Percentiles rank a stretch among this genome's conserved stretches.
These are phyloP conservation scores for Fraxinus xanthoxyloides DNA, from an alignment of 305 asterid genomes.

Conservation along the genomic window DNA sequence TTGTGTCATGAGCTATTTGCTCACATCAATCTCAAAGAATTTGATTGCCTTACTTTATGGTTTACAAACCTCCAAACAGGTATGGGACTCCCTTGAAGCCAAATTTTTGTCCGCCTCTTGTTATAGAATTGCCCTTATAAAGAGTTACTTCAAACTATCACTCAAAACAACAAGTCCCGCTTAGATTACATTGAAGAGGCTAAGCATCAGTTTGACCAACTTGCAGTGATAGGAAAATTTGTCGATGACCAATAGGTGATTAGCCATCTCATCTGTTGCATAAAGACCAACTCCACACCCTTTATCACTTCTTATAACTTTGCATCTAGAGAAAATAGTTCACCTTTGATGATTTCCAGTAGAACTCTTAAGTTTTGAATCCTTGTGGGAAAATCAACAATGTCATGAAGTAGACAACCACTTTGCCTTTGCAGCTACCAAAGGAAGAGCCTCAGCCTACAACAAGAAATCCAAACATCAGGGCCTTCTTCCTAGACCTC, in stretches of 20 bases:
- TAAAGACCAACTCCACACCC: background rate
- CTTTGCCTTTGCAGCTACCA: background rate
- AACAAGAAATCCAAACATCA: background rate
- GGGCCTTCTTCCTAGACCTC: background rate
- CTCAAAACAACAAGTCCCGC: background rate
- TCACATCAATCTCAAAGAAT: background rate
- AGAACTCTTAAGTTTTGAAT: background rate
- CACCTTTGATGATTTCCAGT: background rate
- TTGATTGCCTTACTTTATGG: background rate
- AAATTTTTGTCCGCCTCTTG: background rate
- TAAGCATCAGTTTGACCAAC: background rate
- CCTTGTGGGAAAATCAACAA: background rate
- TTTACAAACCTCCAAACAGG: background rate
- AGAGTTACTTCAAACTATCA: background rate
- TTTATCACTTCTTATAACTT: background rate
- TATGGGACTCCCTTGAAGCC: background rate
- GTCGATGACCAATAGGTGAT: background rate
- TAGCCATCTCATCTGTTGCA: background rate
- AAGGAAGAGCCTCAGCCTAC: background rate
- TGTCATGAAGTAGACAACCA: background rate
- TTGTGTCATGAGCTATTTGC: background rate
- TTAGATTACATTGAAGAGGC: background rate
- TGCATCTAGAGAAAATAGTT: background rate
- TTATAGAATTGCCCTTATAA: too few relatives aligned
- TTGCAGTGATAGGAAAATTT: background rate